Evolutionary conservation across 306 rosid genomes (phyloP).

Genomic region (Castanea mollissima): DNA sequence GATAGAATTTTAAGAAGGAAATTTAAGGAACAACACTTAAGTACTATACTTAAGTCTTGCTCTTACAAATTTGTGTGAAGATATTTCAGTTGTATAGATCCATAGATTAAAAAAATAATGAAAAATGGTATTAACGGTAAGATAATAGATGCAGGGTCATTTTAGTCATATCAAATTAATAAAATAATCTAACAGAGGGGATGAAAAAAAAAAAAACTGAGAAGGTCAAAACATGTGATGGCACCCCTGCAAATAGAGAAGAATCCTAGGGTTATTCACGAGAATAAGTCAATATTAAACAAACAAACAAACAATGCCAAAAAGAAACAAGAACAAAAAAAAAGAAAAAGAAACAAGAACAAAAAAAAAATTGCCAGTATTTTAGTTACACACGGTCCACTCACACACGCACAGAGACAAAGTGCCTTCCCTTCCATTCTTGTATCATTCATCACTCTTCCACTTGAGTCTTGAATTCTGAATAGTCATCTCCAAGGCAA

Average conservation of each 20-base stretch:
- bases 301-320: not conserved
- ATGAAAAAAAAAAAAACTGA: too few species aligned
- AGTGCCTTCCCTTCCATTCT: not conserved
- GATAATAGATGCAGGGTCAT: not conserved
- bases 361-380: not conserved
- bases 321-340: not conserved
- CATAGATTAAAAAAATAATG: not conserved
- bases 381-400: not conserved
- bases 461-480: not conserved
- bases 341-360: not conserved
- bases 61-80: too few species aligned
- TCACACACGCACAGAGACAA: not conserved
- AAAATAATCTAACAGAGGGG: not conserved
- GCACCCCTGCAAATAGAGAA: constrained; percentile 18
- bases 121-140: not conserved
- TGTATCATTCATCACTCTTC: not conserved
- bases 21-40: too few species aligned
- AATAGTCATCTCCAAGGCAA: not conserved
- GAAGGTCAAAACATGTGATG: constrained; percentile 1
- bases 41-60: too few species aligned
- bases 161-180: not conserved
- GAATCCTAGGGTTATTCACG: constrained; percentile 2
- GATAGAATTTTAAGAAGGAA: too few species aligned
- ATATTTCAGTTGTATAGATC: too few species aligned
- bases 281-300: not conserved